Conservation (phyloP, 164 flowering plant genomes). For the Aristolochia contorta region DNA sequence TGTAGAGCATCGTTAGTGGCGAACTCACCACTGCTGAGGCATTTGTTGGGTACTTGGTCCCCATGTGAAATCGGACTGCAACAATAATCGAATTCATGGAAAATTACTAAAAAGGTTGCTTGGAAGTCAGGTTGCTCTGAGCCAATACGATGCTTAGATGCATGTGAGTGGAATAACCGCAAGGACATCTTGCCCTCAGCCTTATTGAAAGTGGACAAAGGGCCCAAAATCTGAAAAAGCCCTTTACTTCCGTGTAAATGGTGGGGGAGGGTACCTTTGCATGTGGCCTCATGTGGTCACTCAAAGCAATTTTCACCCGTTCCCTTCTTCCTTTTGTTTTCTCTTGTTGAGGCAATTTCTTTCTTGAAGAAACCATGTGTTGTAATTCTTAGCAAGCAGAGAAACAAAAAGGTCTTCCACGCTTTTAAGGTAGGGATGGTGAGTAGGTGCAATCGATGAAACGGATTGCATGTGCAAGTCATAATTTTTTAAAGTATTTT, state of each 20-base stretch:
- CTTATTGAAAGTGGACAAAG: neutral
- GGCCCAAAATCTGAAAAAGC: neutral
- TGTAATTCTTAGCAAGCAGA: too few relatives aligned
- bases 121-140: neutral
- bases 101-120: neutral
- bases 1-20: neutral
- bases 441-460: too few relatives aligned
- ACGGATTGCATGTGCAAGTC: too few relatives aligned
- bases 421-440: too few relatives aligned
- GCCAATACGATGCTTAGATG: neutral
- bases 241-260: neutral
- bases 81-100: neutral
- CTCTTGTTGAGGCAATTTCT: too few relatives aligned
- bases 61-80: neutral
- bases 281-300: too few relatives aligned
- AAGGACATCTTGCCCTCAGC: slow-evolving; percentile 1
- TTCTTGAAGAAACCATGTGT: too few relatives aligned
- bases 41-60: neutral
- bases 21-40: too few relatives aligned
- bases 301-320: too few relatives aligned
- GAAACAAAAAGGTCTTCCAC: too few relatives aligned
- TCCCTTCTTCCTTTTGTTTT: too few relatives aligned
- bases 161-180: neutral
- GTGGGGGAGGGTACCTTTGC: neutral
- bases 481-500: too few relatives aligned